Evolutionary conservation across 108 stramenopile genomes (phyloP).

Genomic region (Conticribra weissflogii): DNA sequence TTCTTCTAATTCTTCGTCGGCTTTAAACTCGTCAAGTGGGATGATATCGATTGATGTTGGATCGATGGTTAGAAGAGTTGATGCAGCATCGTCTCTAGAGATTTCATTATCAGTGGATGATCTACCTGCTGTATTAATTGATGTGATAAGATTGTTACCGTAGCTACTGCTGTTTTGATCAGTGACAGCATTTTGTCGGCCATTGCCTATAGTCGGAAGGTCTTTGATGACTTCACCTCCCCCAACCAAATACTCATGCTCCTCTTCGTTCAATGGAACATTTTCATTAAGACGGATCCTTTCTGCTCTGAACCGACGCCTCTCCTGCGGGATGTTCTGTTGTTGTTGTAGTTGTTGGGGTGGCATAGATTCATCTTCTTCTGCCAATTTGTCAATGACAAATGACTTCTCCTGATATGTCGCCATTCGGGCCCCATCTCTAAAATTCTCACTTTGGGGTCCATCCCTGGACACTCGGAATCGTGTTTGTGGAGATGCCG

Average conservation of each 20-base stretch:
- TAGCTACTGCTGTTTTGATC: too few relatives aligned
- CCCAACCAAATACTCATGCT: slow-evolving; percentile 6
- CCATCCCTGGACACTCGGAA: too few relatives aligned
- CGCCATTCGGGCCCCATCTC: slow-evolving; percentile 35
- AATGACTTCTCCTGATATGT: slow-evolving; percentile 18
- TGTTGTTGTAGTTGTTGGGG: too few relatives aligned
- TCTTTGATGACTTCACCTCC: slow-evolving; percentile 13
- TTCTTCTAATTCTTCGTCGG: slow-evolving; percentile 7
- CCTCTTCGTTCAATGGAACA: too few relatives aligned
- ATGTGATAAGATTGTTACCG: too few relatives aligned
- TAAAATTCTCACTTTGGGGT: slow-evolving; percentile 29
- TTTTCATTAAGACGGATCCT: too few relatives aligned
- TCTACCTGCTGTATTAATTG: too few relatives aligned
- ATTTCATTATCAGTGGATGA: background rate
- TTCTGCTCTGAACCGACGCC: too few relatives aligned
- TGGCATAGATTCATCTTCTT: too few relatives aligned
- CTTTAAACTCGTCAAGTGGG: slow-evolving; percentile 30
- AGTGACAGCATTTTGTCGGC: slow-evolving; percentile 4
- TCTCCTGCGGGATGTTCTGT: too few relatives aligned
- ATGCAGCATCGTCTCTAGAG: background rate
- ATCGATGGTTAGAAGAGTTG: slow-evolving; percentile 40
- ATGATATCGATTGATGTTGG: slow-evolving; percentile 45
- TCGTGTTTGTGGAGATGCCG: too few relatives aligned
- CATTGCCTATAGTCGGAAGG: background rate
- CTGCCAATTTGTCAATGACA: too few relatives aligned